Evolutionary conservation across 306 rosid genomes (phyloP), one percentile per base, ranked within the genome.

Genomic region (Vigna unguiculata): DNA sequence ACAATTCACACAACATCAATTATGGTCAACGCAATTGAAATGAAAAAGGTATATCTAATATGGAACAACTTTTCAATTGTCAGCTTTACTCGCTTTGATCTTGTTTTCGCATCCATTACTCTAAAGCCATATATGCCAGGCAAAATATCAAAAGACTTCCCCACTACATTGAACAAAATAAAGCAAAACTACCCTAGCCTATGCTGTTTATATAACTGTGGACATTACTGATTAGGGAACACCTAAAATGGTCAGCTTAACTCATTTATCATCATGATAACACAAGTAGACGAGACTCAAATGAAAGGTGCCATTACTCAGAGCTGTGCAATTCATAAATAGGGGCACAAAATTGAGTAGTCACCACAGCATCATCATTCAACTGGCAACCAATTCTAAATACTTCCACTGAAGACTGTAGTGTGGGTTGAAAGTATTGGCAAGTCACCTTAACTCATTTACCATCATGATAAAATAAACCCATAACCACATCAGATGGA

Each of bases 401-500:
- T 28, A 46, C 49, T 62, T 77, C 62, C 17, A 34, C 7, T 34
- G 55, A 71, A 25, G 61, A 69, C 76, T 77, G 34, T 71, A 72
- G 76, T 80, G 52, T 45, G 48, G 32, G 46, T 69, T 24, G 55
- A 9, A 13, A 30, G 74, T 57, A 61, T 36, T 34, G 12, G 67
- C 79, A 54, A 57, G 72, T 22, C 69, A 53, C 16, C 57, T 69
- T 65, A 52, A 67, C 48, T 72, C 78, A 32, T 69, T 73, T 51
- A 48, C 46, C 75, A 79, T 15, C 66, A 32, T 32, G 68, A 34
- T 36, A 49, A 58, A 20, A 81, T 15, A 81, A 4, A 60, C 78
- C 58, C 82, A 73, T 58, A 12, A 82, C 83, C 1, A 82, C 0
- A 21, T 87, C 96, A 54, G 63, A 49, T 0, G 81, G 80, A 60